A percentile compares a stretch with the other conserved stretches of the same genome.
These are phyloP conservation scores for Podaxis sp. DNA, from an alignment of 768 basidiomycete species.

Conservation along the genomic window DNA sequence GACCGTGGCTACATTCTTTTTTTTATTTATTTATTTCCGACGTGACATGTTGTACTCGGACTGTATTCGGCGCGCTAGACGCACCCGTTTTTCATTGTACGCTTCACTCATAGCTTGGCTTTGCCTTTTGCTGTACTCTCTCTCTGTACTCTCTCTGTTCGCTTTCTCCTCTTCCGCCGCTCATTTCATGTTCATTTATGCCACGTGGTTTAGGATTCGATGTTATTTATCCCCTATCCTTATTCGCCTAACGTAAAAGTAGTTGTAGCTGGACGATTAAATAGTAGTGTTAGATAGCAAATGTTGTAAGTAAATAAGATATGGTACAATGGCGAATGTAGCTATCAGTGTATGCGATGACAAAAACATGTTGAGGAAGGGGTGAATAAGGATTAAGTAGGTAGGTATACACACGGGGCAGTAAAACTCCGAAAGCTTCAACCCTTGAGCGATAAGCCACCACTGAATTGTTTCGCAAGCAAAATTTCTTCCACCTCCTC, in stretches of 20 bases:
- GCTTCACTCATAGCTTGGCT: background rate
- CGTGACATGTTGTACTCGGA: background rate
- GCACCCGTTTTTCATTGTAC: background rate
- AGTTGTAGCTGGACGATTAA: background rate
- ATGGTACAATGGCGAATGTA: background rate
- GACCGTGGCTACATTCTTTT: background rate
- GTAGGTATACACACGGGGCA: background rate
- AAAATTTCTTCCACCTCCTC: constrained; percentile 21
- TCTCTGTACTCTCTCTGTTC: no score
- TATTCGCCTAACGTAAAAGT: constrained; percentile 6
- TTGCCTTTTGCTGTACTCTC: background rate
- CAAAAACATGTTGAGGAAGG: background rate
- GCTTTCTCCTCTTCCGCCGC: background rate
- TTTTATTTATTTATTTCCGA: background rate
- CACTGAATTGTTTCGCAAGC: background rate
- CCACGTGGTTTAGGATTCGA: background rate
- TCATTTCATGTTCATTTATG: background rate
- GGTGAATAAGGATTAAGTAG: background rate
- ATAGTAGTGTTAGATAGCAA: background rate
- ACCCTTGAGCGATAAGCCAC: constrained; percentile 3
- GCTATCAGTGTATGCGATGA: background rate
- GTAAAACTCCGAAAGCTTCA: background rate
- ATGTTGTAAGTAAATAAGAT: background rate
- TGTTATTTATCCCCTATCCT: constrained; percentile 9
- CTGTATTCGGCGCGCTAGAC: background rate